Base-by-base conservation (phyloP, 2,329 filamentous ascomycete genomes). In the Phialophora expanda region DNA sequence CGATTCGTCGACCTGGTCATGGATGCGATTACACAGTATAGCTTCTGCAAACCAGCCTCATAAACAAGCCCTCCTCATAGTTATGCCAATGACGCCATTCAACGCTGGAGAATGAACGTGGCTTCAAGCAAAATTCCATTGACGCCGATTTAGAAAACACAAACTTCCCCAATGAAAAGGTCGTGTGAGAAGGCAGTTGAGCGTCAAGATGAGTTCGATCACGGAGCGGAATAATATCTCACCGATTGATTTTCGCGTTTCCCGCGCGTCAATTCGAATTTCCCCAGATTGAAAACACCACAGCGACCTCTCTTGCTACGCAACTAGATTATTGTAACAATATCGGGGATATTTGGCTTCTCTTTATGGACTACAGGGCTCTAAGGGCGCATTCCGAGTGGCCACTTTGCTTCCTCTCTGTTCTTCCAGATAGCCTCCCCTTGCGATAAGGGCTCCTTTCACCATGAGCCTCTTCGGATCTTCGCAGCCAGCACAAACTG, bases 401-500 rank as follows among this genome's bases (percentile, higher is more conserved):
- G 38, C 20, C 5, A 51, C 48, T 11, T 26, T 22, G 17, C 53
- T 28, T 12, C 53, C 53, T 17, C 28, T 44, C n/a, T 14, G 11
- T 4, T 30, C 53, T 32, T 20, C 53, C 28, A 32, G 6, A 20
- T 2, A n/a, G 7, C 6, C 38, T 28, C 53, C 12, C 17, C 26
- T 14, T 4, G 24, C 53, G 24, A 46, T 34, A 56, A 56, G 22
- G 14, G 20, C 14, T 3, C 20, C 30, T 2, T 41, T n/a, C 26
- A 62, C 44, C 32, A 66, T 66, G 65, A 66, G 64, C n/a, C 41
- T 66, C 41, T 66, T 66, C 22, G 59, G 64, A 24, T 44, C 59
- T 51, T 55, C 65, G 41, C 66, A 68, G 57, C 59, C 62, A 24
- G 60, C 63, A 24, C 62, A 66, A 30, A 38, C 66, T 22, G 28